Base-by-base conservation (phyloP, 2,329 filamentous ascomycete species). In the Didymella exigua region DNA sequence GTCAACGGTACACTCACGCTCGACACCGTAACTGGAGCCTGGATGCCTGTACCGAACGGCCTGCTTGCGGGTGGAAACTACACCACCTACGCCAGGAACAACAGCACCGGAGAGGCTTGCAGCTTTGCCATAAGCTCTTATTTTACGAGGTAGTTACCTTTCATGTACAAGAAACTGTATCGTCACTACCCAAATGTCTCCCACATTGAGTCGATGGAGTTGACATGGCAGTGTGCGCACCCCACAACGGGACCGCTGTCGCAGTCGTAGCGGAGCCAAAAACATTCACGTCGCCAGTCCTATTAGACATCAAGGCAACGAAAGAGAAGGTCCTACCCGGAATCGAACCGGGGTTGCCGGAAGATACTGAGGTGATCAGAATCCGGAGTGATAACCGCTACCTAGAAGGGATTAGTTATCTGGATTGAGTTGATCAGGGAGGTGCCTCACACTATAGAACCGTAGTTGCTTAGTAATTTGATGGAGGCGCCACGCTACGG, bases 21-120 rank as follows among this genome's bases (percentile, higher is more conserved):
- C 8, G 48, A 56, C 23, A 56, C 54, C 6, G 38, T 40, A 1
- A 56, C 37, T 26, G 48, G 48, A 1, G 16, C 18, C 18, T 56
- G 54, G 54, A 48, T 43, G 5, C 33, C 43, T 8, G 37, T 56
- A 18, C 54, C 54, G 0, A 36, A 34, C 11, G 48, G 37, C 6
- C 33, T 52, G 38, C 48, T 56, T 34, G 48, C 48, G 21, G 54
- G 48, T 34, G 54, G 54, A 4, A 56, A 56, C 26, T 56, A 56
- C 26, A 56, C 52, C 38, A 52, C 54, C 13, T 56, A 52, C 23
- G 29, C 42, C 13, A 31, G 26, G 16, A 56, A 48, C 7, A 48
- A 43, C 31, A 49, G 51, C 14, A 47, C 49, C 10, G 38, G 24
- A 26, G 24, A 26, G 9, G 5, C 9, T 5, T 26, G 24, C 24